phyloP scores from a whole-genome alignment of 2,329 filamentous ascomycete species.

The Fusarium sp. region DNA sequence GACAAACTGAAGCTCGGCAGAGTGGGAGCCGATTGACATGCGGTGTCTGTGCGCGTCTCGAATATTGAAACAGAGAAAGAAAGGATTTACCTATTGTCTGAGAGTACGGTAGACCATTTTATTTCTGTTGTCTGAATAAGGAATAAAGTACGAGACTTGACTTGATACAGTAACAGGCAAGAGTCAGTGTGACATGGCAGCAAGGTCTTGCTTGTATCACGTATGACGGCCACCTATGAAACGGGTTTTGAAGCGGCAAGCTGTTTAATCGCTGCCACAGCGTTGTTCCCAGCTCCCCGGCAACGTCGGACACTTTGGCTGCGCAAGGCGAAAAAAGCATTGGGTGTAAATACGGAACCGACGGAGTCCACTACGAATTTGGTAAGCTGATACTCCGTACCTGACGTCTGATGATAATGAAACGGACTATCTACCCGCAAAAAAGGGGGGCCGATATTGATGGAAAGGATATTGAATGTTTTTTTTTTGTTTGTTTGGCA shows the following conservation, averaged over 20 bases:
- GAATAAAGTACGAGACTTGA: neutral
- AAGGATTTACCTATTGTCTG: neutral
- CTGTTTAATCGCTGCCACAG: conserved; percentile 4
- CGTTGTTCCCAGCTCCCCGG: conserved; percentile 19
- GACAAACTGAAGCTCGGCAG: neutral
- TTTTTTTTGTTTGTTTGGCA: no score
- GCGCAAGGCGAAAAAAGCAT: conserved; percentile 8
- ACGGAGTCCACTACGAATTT: conserved; percentile 19
- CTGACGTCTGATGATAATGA: conserved; percentile 4
- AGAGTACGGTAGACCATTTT: neutral
- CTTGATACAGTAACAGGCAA: neutral
- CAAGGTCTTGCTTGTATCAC: neutral
- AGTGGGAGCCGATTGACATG: conserved; percentile 8
- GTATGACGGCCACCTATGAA: conserved; percentile 2
- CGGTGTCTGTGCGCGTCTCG: neutral
- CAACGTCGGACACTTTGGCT: conserved; percentile 22
- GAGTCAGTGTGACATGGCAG: neutral
- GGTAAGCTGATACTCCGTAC: conserved; percentile 4
- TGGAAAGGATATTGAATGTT: neutral
- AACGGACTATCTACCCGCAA: neutral
- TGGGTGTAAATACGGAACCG: neutral
- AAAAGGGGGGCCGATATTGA: neutral
- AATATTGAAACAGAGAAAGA: neutral
- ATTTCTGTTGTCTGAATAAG: neutral
- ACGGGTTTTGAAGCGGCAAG: neutral